A percentile compares a stretch with the other conserved stretches of the same genome.
Conservation (phyloP, 768 basidiomycete genomes). For the Pilatotrama ljubarskyi region DNA sequence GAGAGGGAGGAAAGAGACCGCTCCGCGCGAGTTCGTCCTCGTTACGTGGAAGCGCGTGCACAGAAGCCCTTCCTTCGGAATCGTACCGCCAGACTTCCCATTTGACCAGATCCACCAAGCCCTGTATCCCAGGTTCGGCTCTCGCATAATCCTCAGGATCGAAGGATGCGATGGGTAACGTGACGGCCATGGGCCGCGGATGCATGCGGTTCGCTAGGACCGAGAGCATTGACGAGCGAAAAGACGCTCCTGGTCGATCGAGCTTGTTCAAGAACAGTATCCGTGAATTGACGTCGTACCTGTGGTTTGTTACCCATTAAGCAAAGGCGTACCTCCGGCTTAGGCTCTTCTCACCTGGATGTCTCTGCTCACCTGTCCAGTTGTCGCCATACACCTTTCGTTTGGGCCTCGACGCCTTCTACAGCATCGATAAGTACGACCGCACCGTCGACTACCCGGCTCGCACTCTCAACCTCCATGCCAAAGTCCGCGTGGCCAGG, state of each 20-base stretch:
- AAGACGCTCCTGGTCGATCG: slow-evolving; percentile 84
- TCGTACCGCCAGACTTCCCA: slow-evolving; percentile 85
- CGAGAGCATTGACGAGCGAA: slow-evolving; percentile 69
- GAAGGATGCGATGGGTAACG: slow-evolving; percentile 80
- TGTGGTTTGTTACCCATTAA: slow-evolving; percentile 30
- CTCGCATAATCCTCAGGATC: slow-evolving; percentile 59
- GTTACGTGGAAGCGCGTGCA: slow-evolving; percentile 51
- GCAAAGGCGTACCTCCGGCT: neutral
- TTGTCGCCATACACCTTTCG: slow-evolving; percentile 86
- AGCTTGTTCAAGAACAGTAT: slow-evolving; percentile 87
- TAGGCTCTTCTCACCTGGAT: slow-evolving; percentile 34
- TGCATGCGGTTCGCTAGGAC: slow-evolving; percentile 75
- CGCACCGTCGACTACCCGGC: slow-evolving; percentile 86
- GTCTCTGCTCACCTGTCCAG: slow-evolving; percentile 67
- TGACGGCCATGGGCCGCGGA: slow-evolving; percentile 65
- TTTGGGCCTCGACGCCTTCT: slow-evolving; percentile 90
- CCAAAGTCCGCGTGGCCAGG: slow-evolving; percentile 94
- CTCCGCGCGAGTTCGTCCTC: slow-evolving; percentile 43
- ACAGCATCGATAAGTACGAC: slow-evolving; percentile 88
- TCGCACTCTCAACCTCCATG: slow-evolving; percentile 96
- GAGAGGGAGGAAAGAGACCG: slow-evolving; percentile 49
- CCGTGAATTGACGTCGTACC: slow-evolving; percentile 77
- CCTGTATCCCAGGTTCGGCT: slow-evolving; percentile 84
- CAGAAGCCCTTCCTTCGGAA: slow-evolving; percentile 44
- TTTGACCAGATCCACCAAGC: slow-evolving; percentile 78